Evolutionary conservation across 2,329 filamentous ascomycete species (phyloP), one percentile per base, ranked within the genome.

Genomic region (Neospermospora avenae): DNA sequence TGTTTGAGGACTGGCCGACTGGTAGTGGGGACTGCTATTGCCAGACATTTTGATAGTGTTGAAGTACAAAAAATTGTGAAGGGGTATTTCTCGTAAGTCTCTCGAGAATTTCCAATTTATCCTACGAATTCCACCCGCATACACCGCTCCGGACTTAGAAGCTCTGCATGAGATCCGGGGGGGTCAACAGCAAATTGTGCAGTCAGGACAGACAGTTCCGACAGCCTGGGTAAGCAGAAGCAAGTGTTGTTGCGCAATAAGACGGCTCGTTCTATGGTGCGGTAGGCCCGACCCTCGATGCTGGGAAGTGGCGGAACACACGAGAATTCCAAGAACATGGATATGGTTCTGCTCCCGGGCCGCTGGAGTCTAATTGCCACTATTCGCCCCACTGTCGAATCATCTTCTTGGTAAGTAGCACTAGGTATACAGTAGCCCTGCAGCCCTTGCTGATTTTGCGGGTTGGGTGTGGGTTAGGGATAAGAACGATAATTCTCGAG

Each of bases 251-350:
- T 51, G 58, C 37, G 55, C 57, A 55, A 58, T 52, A 41, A 24
- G 55, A 49, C 56, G 52, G 58, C 41, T 49, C 54, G 20, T 46
- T 57, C 28, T 53, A 28, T 39, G 18, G 25, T 49, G 54, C 59
- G 56, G 49, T 34, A 60, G 48, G 52, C 51, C 58, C 59, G 62
- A 57, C 34, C 59, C 59, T 59, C 44, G 51, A 59, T 41, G 44
- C 55, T 63, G 57, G 61, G 61, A 62, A 59, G 20, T 28, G 49
- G 37, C 54, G 55, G 49, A 49, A 28, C 35, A 58, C 45, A 28
- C 48, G 52, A 59, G 55, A 61, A 55, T 55, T 52, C 63, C 63
- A 65, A 58, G 45, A 59, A 39, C 42, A 52, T 61, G 63, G 60
- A 55, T 48, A 35, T n/a, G 45, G 24, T 54, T 54, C 51, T 54